phyloP scores from a whole-genome alignment of 179 eudicot genomes.

The Vitellaria paradoxa region DNA sequence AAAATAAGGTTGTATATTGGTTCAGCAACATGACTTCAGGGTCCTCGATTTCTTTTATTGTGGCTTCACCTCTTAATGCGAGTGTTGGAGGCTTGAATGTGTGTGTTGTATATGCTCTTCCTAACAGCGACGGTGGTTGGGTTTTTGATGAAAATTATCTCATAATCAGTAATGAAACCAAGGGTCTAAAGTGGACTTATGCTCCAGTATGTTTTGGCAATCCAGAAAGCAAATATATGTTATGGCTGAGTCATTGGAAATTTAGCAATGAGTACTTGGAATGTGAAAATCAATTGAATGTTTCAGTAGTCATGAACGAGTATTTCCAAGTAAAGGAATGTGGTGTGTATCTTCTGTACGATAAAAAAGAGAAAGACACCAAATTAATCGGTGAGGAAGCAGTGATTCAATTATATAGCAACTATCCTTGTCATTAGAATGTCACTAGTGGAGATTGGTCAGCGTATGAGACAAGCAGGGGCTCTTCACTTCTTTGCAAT shows the following conservation, averaged over 20 bases:
- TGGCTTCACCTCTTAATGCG: not conserved
- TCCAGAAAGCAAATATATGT: not conserved
- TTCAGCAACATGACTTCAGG: not conserved
- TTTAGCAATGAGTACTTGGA: not conserved
- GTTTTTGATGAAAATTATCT: not conserved
- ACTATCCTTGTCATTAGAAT: not conserved
- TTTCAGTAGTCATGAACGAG: not conserved
- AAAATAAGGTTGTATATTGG: not conserved
- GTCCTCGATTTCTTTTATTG: not conserved
- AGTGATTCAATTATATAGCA: not conserved
- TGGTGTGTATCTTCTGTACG: not conserved
- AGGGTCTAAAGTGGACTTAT: not conserved
- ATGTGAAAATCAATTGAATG: not conserved
- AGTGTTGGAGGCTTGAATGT: constrained; percentile 3
- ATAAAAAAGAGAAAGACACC: not conserved
- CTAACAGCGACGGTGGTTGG: not conserved
- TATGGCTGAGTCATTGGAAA: constrained; percentile 1
- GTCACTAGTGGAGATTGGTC: not conserved
- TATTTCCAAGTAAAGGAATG: not conserved
- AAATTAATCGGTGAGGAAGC: not conserved
- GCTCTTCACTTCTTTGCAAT: not conserved
- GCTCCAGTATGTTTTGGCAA: not conserved
- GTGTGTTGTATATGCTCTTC: not conserved
- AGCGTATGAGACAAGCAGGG: too few relatives aligned
- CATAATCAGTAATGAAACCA: not conserved